Base-by-base conservation (phyloP, 495 filamentous ascomycete genomes). In the Talaromyces thailandensis region DNA sequence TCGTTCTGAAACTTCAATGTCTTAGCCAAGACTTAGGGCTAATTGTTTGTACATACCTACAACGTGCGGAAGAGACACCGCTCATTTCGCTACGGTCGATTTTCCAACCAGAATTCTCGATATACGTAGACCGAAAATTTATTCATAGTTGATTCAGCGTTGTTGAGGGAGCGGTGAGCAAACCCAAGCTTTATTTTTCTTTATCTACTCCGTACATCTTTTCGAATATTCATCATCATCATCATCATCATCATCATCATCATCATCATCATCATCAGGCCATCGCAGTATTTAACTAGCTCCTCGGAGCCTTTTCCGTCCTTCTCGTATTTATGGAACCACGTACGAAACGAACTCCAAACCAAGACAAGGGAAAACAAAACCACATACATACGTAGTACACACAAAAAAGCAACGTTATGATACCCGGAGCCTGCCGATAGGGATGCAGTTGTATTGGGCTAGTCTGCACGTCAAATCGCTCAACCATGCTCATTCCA, bases 21-120 rank as follows among this genome's bases (percentile, higher is more conserved):
- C 51, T 55, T 55, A 55, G 51, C 51, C 51, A 55, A 55, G 51
- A 6, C 51, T 28, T 25, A 55, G 51, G 43, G 43, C 43, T 48
- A 18, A 21, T 48, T 48, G n/a, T 43, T n/a, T 43, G 37, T 43
- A 16, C n/a, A n/a, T n/a, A n/a, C n/a, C n/a, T n/a, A n/a, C n/a
- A 16, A 4, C n/a, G 12, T 43, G 16, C 16, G 43, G 43, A 48
- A 21, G 4, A 0, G 43, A 48, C 43, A 48, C 43, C 43, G 43
- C 43, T 48, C 43, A 18, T 48, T 45, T 8, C 16, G 21, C 43
- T 0, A 43, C n/a, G 37, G 37, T 43, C 11, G 8, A 16, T 16
- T 43, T 43, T 9, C 37, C 43, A 18, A 18, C 16, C 21, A 48
- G 43, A 1, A 16, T 4, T 40, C 12, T 40, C 35, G 14, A 40